Evolutionary conservation across 345 rosid genomes (phyloP), one percentile per base, ranked within the genome.

Genomic region (Isatis tinctoria): DNA sequence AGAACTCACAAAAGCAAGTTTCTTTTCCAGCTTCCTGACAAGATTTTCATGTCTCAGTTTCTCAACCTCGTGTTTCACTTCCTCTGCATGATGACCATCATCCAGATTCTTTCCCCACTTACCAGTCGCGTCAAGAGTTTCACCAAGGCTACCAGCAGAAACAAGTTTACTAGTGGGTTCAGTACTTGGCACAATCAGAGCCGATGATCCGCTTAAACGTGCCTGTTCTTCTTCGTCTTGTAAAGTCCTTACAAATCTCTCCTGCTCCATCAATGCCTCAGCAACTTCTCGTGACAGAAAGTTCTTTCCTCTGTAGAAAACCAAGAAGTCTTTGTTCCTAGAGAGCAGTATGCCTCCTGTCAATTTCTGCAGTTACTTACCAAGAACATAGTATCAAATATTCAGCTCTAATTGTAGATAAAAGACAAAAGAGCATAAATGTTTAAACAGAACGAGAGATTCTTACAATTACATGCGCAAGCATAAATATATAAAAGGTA

Each of bases 141-240:
- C 98, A 65, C 79, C 80, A 69, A 94, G 97, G 57, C 93, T 91
- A 53, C 97, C 98, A 28, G 98, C 85, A 78, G 80, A 83, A 65
- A 84, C 83, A 67, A 82, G 74, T 65, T 79, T 82, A 40, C 79
- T 76, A 39, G 26, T 18, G 47, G 37, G 78, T 63, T 84, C 81
- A 27, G 37, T 56, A 36, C 74, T 76, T 64, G 87, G 82, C 14
- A 74, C 63, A 82, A 88, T 76, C 37, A 87, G 80, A 74, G 88
- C 89, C 16, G 85, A 85, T 4, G 95, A 85, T 2, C 91, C 95
- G 79, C 87, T 87, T 70, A 87, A 77, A 75, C 96, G 89, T 30
- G 96, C 97, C 63, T 86, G 88, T 82, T 94, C 98, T 83, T 94
- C 98, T 70, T 91, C 87, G 60, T 90, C 97, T 75, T 91, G 97